A percentile compares a stretch with the other conserved stretches of the same genome.
phyloP scores from a whole-genome alignment of 352 stramenopile species.

The Phytophthora ohioensis region DNA sequence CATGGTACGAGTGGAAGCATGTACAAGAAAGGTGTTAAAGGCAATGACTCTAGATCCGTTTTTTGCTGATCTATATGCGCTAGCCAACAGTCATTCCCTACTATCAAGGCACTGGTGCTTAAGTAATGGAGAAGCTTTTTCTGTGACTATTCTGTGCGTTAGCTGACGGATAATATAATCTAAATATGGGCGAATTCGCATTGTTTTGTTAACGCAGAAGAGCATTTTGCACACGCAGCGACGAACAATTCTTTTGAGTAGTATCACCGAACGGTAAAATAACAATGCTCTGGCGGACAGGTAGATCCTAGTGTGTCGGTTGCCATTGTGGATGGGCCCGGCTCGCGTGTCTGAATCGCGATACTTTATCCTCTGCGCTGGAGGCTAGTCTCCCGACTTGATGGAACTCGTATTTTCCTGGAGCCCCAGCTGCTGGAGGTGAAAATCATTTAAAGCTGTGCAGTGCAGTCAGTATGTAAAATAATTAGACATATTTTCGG shows the following conservation, averaged over 20 bases:
- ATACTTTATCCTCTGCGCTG: not conserved
- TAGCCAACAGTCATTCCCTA: not conserved
- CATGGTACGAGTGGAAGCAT: slow-evolving; percentile 1
- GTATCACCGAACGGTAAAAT: slow-evolving; percentile 4
- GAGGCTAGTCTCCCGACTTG: too few relatives aligned
- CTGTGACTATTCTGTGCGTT: not conserved
- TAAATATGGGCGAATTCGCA: slow-evolving; percentile 8
- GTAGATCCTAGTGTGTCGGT: not conserved
- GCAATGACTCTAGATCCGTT: not conserved
- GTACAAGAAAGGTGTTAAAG: not conserved
- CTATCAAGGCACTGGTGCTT: not conserved
- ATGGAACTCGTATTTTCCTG: too few relatives aligned
- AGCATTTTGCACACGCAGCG: slow-evolving; percentile 3
- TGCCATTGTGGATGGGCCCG: slow-evolving; percentile 1
- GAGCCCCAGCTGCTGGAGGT: too few relatives aligned
- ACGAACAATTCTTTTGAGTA: slow-evolving; percentile 5
- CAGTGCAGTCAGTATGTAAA: too few relatives aligned
- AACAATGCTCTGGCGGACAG: not conserved
- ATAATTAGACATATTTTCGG: too few relatives aligned
- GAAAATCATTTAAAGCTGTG: too few relatives aligned
- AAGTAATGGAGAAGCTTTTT: not conserved
- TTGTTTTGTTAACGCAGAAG: not conserved
- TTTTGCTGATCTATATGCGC: slow-evolving; percentile 14
- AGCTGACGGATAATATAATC: slow-evolving; percentile 5
- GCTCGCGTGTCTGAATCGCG: slow-evolving; percentile 2